phyloP scores from a whole-genome alignment of 192 early-diverging fungal species.

The Umbelopsis ramanniana region DNA sequence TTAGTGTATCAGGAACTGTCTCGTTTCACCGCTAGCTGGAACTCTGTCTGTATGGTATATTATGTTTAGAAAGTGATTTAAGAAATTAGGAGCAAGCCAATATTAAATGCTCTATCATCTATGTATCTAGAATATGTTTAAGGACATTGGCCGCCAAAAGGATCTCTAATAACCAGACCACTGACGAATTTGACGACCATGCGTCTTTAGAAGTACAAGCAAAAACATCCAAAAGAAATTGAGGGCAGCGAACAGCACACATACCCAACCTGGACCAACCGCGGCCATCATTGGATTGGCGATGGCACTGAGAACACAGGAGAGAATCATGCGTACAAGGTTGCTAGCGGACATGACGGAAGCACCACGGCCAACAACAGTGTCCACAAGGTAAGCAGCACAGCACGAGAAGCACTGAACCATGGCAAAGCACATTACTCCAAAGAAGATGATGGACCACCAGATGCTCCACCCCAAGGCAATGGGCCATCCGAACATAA shows the following conservation, averaged over 20 bases:
- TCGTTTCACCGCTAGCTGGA: no score
- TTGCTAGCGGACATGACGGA: constrained; percentile 54
- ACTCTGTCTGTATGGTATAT: no score
- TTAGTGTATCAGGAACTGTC: no score
- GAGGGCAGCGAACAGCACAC: constrained; percentile 45
- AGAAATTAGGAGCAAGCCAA: no score
- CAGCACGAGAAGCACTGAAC: constrained; percentile 37
- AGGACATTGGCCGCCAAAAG: neutral
- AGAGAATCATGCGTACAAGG: constrained; percentile 39
- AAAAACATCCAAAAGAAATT: constrained; percentile 48
- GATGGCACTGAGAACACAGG: constrained; percentile 49
- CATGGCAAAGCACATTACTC: constrained; percentile 30
- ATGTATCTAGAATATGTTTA: neutral
- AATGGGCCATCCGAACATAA: constrained; percentile 26
- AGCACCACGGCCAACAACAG: constrained; percentile 51
- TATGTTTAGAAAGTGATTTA: no score
- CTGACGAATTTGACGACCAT: constrained; percentile 43
- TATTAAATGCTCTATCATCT: neutral
- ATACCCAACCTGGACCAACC: constrained; percentile 50
- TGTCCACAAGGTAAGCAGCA: constrained; percentile 49
- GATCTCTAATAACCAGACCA: constrained; percentile 33
- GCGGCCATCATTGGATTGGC: constrained; percentile 51
- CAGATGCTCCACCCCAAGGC: constrained; percentile 17
- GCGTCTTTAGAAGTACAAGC: constrained; percentile 46
- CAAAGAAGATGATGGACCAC: constrained; percentile 33